phyloP scores from a whole-genome alignment of 345 rosid genomes.

The Barbarea vulgaris region DNA sequence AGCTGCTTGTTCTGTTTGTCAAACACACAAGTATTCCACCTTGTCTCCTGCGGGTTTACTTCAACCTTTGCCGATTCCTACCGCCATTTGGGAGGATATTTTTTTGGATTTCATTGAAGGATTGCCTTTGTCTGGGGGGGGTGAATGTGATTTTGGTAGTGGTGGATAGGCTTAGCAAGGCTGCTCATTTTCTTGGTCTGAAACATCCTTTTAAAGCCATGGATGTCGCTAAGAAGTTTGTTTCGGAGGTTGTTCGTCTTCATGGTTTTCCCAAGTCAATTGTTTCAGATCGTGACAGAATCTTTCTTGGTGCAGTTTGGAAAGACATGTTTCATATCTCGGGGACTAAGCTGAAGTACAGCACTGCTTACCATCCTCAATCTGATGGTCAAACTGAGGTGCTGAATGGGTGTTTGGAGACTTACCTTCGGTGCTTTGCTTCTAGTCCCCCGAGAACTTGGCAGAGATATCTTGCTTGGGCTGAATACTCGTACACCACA shows the following conservation, averaged over 20 bases:
- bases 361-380: not conserved
- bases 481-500: not conserved
- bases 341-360: not conserved
- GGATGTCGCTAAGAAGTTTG: not conserved
- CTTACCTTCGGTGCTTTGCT: not conserved
- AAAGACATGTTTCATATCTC: not conserved
- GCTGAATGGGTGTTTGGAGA: not conserved
- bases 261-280: not conserved
- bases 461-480: not conserved
- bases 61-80: rapidly evolving
- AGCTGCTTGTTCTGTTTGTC: rapidly evolving
- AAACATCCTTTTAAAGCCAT: not conserved
- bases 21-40: not conserved
- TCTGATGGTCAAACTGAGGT: not conserved
- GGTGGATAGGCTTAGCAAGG: not conserved
- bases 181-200: not conserved
- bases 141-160: not conserved
- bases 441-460: not conserved
- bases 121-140: rapidly evolving
- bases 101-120: not conserved
- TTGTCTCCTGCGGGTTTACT: rapidly evolving
- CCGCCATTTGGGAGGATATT: rapidly evolving
- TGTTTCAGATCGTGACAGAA: not conserved
- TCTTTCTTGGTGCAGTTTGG: not conserved
- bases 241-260: not conserved